Evolutionary conservation across 2,329 filamentous ascomycete species (phyloP), one percentile per base, ranked within the genome.

Genomic region (Fusarium sp.): DNA sequence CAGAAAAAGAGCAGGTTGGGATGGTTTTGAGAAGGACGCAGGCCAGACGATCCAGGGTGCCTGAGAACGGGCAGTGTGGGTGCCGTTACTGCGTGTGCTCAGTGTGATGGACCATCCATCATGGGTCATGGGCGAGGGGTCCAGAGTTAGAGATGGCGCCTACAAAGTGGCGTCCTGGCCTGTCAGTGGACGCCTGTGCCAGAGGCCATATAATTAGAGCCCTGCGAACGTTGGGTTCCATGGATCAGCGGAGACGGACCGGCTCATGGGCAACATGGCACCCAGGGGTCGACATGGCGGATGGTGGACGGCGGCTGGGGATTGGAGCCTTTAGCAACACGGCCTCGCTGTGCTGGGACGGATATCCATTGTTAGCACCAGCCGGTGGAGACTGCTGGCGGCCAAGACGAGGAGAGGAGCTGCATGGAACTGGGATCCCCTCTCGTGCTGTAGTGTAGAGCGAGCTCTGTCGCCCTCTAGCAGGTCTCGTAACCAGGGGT

Each of bases 131-230:
- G 79, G 77, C 64, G 62, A 72, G 74, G 74, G 70, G 75, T 77
- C 76, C 71, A 81, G 79, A 82, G 80, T 81, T 80, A 81, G 81
- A 84, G 81, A 81, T 80, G 83, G 85, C 85, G 85, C 81, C 82
- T 85, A 85, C 77, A 76, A 73, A 76, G 79, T 75, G 75, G 79
- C 79, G 79, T 80, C 74, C 79, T 79, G 80, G 79, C 79, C 79
- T 83, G 81, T 84, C 80, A 85, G 79, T 85, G 85, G 85, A 82
- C 79, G 81, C 77, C 64, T 74, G 62, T 73, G 69, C 72, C 73
- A 77, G 72, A 80, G 76, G 71, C 77, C 80, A 82, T 83, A 84
- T 85, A 83, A 85, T 85, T 84, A 85, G 83, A 81, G 79, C 77
- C 69, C 73, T 79, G 74, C 71, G 71, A 72, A 75, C 72, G 76